Evolutionary conservation across 2,329 filamentous ascomycete species (phyloP), one percentile per base, ranked within the genome.

Genomic region (Pseudocercospora musae): DNA sequence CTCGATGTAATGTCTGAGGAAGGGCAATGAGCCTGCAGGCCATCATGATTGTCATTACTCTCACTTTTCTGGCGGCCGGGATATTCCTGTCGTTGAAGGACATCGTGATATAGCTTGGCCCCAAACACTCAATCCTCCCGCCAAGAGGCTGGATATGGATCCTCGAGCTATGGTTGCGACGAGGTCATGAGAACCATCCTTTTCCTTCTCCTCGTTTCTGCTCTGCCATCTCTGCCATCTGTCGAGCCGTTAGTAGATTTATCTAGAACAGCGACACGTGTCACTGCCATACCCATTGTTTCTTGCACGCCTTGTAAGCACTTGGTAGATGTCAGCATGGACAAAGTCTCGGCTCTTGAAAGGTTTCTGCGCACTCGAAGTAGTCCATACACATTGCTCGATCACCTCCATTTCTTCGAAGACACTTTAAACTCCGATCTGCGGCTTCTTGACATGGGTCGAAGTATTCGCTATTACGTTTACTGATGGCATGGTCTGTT

Each of bases 371-470:
- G 78, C 76, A 97, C 92, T 97, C 91, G 74, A 99, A 98, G 75
- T 96, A 98, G 76, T 98, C 94, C 67, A 84, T 83, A 75, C 95
- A 99, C 89, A 98, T 90, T n/a, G 88, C 82, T 68, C 88, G 85
- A 74, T 98, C 92, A 13, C 91, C 93, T 21, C 85, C 88, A 75
- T 99, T 99, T 21, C 95, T 86, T 74, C 92, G 89, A 73, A 99
- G 80, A 73, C 95, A 99, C 75, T 87, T 88, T 69, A 97, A 88
- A 78, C 93, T 97, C 73, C 85, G 85, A 69, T 89, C 82, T 7
- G 95, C 94, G 4, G 92, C 92, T 72, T 96, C 94, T 76, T 98
- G 94, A 77, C 95, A 99, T 1, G 95, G 95, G 72, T 99, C 95
- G 76, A 91, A 92, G 79, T 89, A 98, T 75, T 97, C 88, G 81